Conservation (phyloP, 2,329 filamentous ascomycete species). For the Alternaria alternata region DNA sequence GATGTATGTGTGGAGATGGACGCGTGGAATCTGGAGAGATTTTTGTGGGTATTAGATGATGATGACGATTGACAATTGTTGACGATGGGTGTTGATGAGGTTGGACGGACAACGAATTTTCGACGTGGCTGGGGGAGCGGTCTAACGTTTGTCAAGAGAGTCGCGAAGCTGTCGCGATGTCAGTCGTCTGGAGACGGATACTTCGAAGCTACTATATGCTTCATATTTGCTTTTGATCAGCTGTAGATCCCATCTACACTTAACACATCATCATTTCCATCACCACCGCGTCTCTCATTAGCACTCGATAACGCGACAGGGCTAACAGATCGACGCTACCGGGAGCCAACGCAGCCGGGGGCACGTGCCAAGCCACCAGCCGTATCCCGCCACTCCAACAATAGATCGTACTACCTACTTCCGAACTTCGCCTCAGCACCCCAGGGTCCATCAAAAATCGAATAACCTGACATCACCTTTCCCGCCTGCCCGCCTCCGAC, state of each 20-base stretch:
- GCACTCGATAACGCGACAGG: slow-evolving; percentile 3
- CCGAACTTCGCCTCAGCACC: not conserved
- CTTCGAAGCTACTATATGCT: not conserved
- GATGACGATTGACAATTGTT: not conserved
- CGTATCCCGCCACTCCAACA: slow-evolving; percentile 27
- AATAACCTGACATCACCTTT: slow-evolving; percentile 19
- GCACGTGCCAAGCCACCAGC: slow-evolving; percentile 11
- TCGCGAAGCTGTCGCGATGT: not conserved
- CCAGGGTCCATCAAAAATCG: slow-evolving; percentile 15
- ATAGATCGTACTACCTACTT: slow-evolving; percentile 14
- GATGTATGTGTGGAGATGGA: slow-evolving; percentile 5
- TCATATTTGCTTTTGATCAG: not conserved
- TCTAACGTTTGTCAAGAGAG: not conserved
- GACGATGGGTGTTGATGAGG: slow-evolving; percentile 5
- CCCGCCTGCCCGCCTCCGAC: slow-evolving; percentile 3
- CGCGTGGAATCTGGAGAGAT: slow-evolving; percentile 15
- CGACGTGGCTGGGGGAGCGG: not conserved
- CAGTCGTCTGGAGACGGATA: not conserved
- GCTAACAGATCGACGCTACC: slow-evolving; percentile 16
- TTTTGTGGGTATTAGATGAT: slow-evolving; percentile 12
- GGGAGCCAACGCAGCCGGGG: slow-evolving; percentile 10
- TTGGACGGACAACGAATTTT: slow-evolving; percentile 11
- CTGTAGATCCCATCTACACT: slow-evolving; percentile 1
- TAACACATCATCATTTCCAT: not conserved
- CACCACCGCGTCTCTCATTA: not conserved